Evolutionary conservation across 495 filamentous ascomycete genomes (phyloP).

Genomic region (Xylaria cubensis): DNA sequence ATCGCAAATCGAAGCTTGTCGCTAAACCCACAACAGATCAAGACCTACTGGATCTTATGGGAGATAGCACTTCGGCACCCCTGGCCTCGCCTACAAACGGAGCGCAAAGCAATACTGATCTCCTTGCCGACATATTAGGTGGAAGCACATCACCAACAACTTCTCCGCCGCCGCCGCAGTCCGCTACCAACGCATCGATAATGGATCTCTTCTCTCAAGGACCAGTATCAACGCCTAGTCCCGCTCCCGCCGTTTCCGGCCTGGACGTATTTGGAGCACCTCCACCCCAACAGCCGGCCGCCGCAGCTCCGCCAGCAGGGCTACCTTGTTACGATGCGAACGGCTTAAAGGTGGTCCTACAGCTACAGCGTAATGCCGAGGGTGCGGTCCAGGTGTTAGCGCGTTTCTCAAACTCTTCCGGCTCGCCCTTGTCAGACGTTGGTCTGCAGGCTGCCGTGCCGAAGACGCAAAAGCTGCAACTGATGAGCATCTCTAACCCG

Average conservation of each 20-base stretch:
- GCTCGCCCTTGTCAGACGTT: constrained; percentile 70
- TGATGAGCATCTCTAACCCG: constrained; percentile 81
- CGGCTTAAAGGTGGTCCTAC: constrained; percentile 77
- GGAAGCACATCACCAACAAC: constrained; percentile 62
- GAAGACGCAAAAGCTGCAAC: constrained; percentile 89
- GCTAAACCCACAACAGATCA: constrained; percentile 80
- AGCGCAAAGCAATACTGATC: constrained; percentile 77
- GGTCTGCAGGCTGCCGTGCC: constrained; percentile 93
- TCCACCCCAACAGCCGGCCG: constrained; percentile 51
- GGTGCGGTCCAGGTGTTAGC: constrained; percentile 77
- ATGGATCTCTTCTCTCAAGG: constrained; percentile 78
- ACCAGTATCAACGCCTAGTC: constrained; percentile 45
- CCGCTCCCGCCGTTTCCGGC: constrained; percentile 54
- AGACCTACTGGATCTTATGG: constrained; percentile 92
- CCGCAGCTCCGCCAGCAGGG: constrained; percentile 52
- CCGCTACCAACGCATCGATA: constrained; percentile 74
- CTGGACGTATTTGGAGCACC: constrained; percentile 57
- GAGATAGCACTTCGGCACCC: constrained; percentile 64
- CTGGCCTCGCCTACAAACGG: constrained; percentile 65
- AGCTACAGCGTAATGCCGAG: constrained; percentile 78
- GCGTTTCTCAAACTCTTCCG: constrained; percentile 79
- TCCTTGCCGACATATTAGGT: constrained; percentile 87
- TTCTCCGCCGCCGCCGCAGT: constrained; percentile 55
- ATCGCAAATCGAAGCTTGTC: constrained; percentile 74
- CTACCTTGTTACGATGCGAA: constrained; percentile 86